These are phyloP conservation scores for Blastobotrys attinorum DNA, from an alignment of 805 yeast genomes.

Conservation along the genomic window DNA sequence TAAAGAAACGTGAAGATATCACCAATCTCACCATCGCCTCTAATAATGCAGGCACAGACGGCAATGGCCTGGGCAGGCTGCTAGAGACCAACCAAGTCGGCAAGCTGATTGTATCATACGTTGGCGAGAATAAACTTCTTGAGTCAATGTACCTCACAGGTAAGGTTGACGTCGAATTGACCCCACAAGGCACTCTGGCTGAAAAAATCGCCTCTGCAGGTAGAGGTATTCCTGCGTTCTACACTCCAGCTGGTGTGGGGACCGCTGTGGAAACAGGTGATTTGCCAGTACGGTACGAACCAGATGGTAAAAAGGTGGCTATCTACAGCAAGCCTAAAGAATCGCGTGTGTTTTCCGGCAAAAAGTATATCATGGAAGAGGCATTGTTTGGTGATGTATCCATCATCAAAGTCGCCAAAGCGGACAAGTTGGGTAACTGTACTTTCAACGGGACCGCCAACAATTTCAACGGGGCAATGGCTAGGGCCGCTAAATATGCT, in stretches of 20 bases:
- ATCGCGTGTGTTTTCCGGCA: slow-evolving; percentile 36
- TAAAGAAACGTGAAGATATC: slow-evolving; percentile 29
- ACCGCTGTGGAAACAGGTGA: slow-evolving; percentile 46
- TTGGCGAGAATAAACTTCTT: slow-evolving; percentile 38
- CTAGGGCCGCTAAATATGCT: slow-evolving; percentile 38
- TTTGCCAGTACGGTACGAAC: slow-evolving; percentile 36
- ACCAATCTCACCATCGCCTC: slow-evolving; percentile 33
- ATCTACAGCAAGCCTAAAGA: slow-evolving; percentile 35
- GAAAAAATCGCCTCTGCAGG: slow-evolving; percentile 43
- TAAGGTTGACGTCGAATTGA: slow-evolving; percentile 37
- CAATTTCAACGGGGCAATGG: slow-evolving; percentile 40
- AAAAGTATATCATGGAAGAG: slow-evolving; percentile 36
- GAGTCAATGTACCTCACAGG: slow-evolving; percentile 37
- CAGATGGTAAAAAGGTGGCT: slow-evolving; percentile 31
- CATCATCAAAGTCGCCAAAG: slow-evolving; percentile 40
- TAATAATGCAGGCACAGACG: slow-evolving; percentile 42
- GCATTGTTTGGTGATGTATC: slow-evolving; percentile 43
- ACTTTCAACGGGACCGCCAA: slow-evolving; percentile 40
- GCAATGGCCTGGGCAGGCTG: slow-evolving; percentile 36
- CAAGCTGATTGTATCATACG: slow-evolving; percentile 40
- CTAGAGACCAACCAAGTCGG: slow-evolving; percentile 37
- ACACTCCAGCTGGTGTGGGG: slow-evolving; percentile 42
- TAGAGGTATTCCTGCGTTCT: slow-evolving; percentile 43
- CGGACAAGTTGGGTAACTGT: slow-evolving; percentile 42
- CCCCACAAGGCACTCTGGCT: slow-evolving; percentile 47